These are phyloP conservation scores for Agaricales sp. DNA, from an alignment of 1,284 basidiomycete genomes.

Conservation along the genomic window DNA sequence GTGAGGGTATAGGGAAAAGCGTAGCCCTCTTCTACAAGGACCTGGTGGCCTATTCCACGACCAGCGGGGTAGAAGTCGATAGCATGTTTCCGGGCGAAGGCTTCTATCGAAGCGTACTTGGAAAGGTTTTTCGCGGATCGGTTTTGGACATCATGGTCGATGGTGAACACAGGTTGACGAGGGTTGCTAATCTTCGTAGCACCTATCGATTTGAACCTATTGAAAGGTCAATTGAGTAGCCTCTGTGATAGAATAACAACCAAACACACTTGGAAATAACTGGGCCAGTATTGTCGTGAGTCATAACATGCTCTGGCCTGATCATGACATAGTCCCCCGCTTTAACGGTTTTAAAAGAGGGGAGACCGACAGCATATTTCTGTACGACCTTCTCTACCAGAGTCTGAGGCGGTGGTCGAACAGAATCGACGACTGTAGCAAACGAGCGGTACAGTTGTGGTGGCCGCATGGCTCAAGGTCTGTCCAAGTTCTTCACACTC, in stretches of 20 bases:
- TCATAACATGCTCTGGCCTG: conserved; percentile 94
- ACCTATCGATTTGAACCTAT: conserved; percentile 90
- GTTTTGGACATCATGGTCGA: conserved; percentile 99
- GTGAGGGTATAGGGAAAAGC: conserved; percentile 91
- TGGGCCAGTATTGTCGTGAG: conserved; percentile 96
- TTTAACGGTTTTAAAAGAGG: conserved; percentile 66
- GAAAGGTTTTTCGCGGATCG: conserved; percentile 86
- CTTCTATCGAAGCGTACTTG: conserved; percentile 91
- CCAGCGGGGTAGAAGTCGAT: conserved; percentile 98
- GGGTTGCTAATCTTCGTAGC: conserved; percentile 82
- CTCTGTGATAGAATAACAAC: conserved; percentile 2
- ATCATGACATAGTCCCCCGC: conserved; percentile 99
- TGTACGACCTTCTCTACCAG: conserved; percentile 98
- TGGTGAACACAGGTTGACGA: conserved; percentile 86
- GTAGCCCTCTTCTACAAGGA: conserved; percentile 93
- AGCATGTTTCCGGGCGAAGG: conserved; percentile 78
- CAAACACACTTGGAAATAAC: conserved; percentile 84
- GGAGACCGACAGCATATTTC: conserved; percentile 86
- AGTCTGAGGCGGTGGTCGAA: conserved; percentile 49
- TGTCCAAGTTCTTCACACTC: conserved; percentile 17
- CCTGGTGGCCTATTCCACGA: conserved; percentile 95
- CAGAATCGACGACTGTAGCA: not conserved
- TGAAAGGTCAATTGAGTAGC: conserved; percentile 9
- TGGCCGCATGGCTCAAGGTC: conserved; percentile 7
- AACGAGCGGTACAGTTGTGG: not conserved